Base-by-base conservation (phyloP, 1,284 basidiomycete genomes). In the Trichosporon sp. region DNA sequence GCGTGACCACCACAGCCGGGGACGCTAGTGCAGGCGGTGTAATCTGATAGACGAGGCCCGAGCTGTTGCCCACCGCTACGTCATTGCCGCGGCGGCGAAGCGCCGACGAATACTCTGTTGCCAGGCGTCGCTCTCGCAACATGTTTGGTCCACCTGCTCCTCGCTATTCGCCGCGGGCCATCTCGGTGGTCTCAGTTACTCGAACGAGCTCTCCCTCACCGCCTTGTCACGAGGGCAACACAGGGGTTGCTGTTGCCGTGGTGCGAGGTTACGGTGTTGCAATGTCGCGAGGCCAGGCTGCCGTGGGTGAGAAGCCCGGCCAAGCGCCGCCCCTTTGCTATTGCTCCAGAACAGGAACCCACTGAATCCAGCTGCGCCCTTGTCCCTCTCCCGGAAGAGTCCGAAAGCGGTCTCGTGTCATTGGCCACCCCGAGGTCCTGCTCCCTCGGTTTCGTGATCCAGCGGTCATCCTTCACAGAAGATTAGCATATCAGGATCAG, bases 161-260 rank as follows among this genome's bases (percentile, higher is more conserved):
- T 42, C 38, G 38, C 38, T 42, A 5, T 42, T 42, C 38, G 38
- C 38, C 15, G 38, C 18, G 18, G 12, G 38, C 18, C 38, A 42
- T 15, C 38, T 42, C 38, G 38, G 38, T n/a, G 38, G 18, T 42
- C 18, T n/a, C 18, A 42, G 62, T 38, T 64, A 44, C 29, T 62
- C 31, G 32, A 62, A 62, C 18, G 18, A 31, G 31, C 34, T n/a
- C 18, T 27, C 8, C 18, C 8, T 32, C 29, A 25, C 18, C 23
- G 35, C 62, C 62, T 42, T 63, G 62, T 60, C 56, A 60, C 56
- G 56, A 60, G 56, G 56, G 56, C 56, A 31, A 60, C 56, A 29
- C 29, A 29, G 13, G 56, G 29, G 9, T 3, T 21, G 15, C 25
- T 64, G 23, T 27, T 25, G 47, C 21, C 12, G 47, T 11, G 47